phyloP scores from a whole-genome alignment of 371 early-diverging fungal species.

The Rhizopus delemar region DNA sequence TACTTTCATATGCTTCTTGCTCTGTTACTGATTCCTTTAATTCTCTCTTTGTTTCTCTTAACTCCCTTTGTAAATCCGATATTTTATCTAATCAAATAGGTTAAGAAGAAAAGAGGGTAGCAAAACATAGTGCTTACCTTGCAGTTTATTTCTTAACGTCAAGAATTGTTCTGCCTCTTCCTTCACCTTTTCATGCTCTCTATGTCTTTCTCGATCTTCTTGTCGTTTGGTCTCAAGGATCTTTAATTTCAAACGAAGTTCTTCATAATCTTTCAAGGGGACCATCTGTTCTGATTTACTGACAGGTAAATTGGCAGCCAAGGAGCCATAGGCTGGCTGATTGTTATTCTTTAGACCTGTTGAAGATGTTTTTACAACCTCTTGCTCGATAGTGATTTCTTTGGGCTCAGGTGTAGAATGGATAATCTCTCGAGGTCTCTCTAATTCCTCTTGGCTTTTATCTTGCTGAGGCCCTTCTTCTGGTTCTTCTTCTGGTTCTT shows the following conservation, averaged over 20 bases:
- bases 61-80: constrained; percentile 71
- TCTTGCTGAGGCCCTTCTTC: constrained; percentile 4
- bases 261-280: constrained; percentile 76
- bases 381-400: constrained; percentile 9
- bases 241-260: constrained; percentile 75
- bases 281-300: constrained; percentile 55
- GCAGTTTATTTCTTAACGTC: constrained; percentile 68
- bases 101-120: not conserved
- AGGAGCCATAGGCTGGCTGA: constrained; percentile 31
- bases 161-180: constrained; percentile 76
- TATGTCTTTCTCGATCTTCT: constrained; percentile 77
- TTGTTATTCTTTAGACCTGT: constrained; percentile 10
- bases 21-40: constrained; percentile 60
- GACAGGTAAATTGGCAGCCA: constrained; percentile 36
- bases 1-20: constrained; percentile 66
- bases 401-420: not conserved
- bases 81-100: constrained; percentile 51
- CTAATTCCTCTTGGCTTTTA: not conserved
- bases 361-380: constrained; percentile 12
- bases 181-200: constrained; percentile 73
- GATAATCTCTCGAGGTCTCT: too few relatives aligned
- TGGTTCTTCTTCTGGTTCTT: constrained; percentile 5
- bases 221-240: constrained; percentile 79
- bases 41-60: constrained; percentile 62
- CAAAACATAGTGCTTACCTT: constrained; percentile 30